Conservation (phyloP, 2,329 filamentous ascomycete genomes). For the Apiospora pterosperma region DNA sequence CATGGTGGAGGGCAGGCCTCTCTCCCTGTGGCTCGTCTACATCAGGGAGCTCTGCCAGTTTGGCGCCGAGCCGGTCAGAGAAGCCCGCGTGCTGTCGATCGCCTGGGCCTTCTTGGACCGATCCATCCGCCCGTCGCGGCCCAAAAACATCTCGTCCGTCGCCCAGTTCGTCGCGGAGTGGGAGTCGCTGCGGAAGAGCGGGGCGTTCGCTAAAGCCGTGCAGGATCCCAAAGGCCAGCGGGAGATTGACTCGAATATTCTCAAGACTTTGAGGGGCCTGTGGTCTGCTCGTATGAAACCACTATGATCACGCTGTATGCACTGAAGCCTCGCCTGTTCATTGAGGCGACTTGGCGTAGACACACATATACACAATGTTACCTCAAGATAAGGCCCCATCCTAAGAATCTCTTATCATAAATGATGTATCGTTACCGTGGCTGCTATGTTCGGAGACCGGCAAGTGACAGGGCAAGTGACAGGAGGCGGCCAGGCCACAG, state of each 20-base stretch:
- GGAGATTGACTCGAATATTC: neutral
- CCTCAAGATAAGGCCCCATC: neutral
- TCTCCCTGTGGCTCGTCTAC: slow-evolving; percentile 20
- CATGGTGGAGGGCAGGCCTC: slow-evolving; percentile 12
- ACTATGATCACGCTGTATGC: neutral
- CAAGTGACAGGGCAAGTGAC: neutral
- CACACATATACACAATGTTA: neutral
- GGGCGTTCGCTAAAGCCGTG: slow-evolving; percentile 13
- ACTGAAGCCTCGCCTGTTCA: neutral
- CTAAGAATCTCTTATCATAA: no score
- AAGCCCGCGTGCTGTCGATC: slow-evolving; percentile 20
- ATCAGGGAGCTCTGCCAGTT: slow-evolving; percentile 15
- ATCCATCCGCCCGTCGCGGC: slow-evolving; percentile 15
- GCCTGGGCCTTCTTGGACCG: slow-evolving; percentile 27
- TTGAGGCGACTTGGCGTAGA: neutral
- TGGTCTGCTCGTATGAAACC: neutral
- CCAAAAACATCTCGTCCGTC: slow-evolving; percentile 9
- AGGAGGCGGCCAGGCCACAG: neutral
- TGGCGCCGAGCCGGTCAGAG: slow-evolving; percentile 13
- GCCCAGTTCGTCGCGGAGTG: slow-evolving; percentile 19
- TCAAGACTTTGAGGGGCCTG: neutral
- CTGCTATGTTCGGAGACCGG: neutral
- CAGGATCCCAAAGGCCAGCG: slow-evolving; percentile 16
- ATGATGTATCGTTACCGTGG: slow-evolving; percentile 7
- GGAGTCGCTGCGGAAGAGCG: slow-evolving; percentile 12